Base-by-base conservation (phyloP, 2,329 filamentous ascomycete genomes). In the Aspergillus clavatus region DNA sequence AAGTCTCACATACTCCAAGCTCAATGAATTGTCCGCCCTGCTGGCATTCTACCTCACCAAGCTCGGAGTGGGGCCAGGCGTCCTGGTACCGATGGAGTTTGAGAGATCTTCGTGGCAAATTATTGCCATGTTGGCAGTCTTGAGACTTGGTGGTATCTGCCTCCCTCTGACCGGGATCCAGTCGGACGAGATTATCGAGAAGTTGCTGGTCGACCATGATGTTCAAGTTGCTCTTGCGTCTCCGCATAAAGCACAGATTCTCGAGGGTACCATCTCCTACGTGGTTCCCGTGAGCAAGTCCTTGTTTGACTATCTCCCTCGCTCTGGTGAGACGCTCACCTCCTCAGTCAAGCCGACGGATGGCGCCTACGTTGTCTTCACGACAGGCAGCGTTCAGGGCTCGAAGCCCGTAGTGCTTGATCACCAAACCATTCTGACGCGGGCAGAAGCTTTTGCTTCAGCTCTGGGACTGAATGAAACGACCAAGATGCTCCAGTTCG, bases 221-320 rank as follows among this genome's bases (percentile, higher is more conserved):
- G 65, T 68, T 1, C 64, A 68, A 22, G 57, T 72, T 18, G 70
- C 69, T 0, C 52, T 74, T 4, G 69, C 69, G 1, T 67, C 69
- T 1, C 59, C 65, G 0, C 45, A 56, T 12, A 64, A 65, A 14
- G 61, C 65, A 3, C 62, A 68, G 7, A 55, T 67, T 2, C 68
- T 74, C 8, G 68, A 73, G 39, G 66, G 67, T 27, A 62, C 63
- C 2, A 66, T 70, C 3, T 65, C 70, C 1, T 68, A 69, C 43
- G 67, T 73, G 4, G 54, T 69, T 4, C 48, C 62, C 0, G 58
- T 69, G 11, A 57, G 56, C 18, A 53, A 50, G 29, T 57, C 59
- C 54, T 43, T 72, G 4, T 55, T 73, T 4, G 61, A 71, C 3
- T 58, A 62, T 21, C 55, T 72, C 1, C 54, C 53, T 12, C 27